A percentile compares a stretch with the other conserved stretches of the same genome.
Conservation (phyloP, 2,329 filamentous ascomycete species). For the Pyricularia sp. region DNA sequence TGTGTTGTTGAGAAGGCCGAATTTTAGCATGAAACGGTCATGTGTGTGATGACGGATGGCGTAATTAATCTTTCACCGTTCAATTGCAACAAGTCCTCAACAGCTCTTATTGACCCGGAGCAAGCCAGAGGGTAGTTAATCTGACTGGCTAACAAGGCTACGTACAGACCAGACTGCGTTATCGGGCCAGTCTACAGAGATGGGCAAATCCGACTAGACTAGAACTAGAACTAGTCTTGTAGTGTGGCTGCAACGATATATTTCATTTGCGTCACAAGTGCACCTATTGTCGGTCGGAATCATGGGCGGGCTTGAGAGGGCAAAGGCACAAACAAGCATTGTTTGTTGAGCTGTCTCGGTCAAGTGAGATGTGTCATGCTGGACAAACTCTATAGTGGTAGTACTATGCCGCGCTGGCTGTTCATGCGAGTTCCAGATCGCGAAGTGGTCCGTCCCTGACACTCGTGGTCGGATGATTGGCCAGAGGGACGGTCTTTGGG, state of each 20-base stretch:
- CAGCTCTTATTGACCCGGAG: not conserved
- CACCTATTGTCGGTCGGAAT: not conserved
- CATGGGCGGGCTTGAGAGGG: not conserved
- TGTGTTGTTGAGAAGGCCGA: not conserved
- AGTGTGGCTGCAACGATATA: not conserved
- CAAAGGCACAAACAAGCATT: not conserved
- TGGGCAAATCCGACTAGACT: not conserved
- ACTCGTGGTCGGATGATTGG: not conserved
- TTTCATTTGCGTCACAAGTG: not conserved
- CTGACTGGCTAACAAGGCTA: no score
- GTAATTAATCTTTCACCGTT: not conserved
- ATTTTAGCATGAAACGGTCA: not conserved
- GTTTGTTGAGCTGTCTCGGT: not conserved
- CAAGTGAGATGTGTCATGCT: not conserved
- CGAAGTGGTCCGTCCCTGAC: not conserved
- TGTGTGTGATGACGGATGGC: not conserved
- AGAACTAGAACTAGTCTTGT: not conserved
- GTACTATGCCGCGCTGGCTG: not conserved
- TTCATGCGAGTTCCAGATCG: not conserved
- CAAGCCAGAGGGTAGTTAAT: no score
- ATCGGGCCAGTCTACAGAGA: not conserved
- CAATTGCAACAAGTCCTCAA: not conserved
- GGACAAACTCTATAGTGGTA: not conserved
- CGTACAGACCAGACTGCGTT: no score
- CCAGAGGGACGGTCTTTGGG: not conserved